These are phyloP conservation scores for Lunasporangiospora selenospora DNA, from an alignment of 192 early-diverging fungal genomes.

Conservation along the genomic window DNA sequence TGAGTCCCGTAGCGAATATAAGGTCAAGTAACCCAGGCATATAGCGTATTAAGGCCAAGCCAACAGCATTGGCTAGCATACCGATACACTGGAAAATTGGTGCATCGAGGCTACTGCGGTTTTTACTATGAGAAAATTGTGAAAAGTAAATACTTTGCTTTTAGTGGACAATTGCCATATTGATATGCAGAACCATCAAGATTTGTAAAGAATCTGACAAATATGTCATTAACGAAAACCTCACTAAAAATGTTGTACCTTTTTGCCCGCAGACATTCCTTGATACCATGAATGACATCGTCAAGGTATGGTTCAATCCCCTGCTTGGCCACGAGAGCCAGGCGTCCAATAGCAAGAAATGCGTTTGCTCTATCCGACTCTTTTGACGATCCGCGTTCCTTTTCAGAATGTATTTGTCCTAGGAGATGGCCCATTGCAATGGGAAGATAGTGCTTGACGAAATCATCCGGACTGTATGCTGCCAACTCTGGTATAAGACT, in stretches of 20 bases:
- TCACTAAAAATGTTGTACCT: constrained; percentile 54
- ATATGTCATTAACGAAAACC: neutral
- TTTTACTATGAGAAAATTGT: constrained; percentile 25
- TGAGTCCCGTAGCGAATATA: constrained; percentile 90
- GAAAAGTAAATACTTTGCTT: neutral
- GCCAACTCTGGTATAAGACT: constrained; percentile 84
- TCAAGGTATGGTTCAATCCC: constrained; percentile 82
- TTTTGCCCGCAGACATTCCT: constrained; percentile 72
- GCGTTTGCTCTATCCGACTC: constrained; percentile 54
- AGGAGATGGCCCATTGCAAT: constrained; percentile 78
- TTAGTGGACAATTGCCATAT: neutral
- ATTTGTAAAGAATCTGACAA: no score
- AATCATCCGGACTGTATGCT: constrained; percentile 72
- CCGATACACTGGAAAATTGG: constrained; percentile 85
- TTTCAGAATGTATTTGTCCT: constrained; percentile 68
- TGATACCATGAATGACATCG: constrained; percentile 74
- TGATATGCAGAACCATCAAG: neutral
- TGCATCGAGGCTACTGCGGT: constrained; percentile 52
- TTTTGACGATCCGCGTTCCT: constrained; percentile 56
- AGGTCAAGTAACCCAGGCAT: constrained; percentile 87
- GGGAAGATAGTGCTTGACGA: constrained; percentile 75
- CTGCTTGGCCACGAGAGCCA: constrained; percentile 80
- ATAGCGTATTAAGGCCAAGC: constrained; percentile 80
- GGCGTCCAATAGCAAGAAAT: constrained; percentile 83
- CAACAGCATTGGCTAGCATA: constrained; percentile 87